Evolutionary conservation across 108 stramenopile species (phyloP), one percentile per base, ranked within the genome.

Genomic region (Poteriospumella lacustris): DNA sequence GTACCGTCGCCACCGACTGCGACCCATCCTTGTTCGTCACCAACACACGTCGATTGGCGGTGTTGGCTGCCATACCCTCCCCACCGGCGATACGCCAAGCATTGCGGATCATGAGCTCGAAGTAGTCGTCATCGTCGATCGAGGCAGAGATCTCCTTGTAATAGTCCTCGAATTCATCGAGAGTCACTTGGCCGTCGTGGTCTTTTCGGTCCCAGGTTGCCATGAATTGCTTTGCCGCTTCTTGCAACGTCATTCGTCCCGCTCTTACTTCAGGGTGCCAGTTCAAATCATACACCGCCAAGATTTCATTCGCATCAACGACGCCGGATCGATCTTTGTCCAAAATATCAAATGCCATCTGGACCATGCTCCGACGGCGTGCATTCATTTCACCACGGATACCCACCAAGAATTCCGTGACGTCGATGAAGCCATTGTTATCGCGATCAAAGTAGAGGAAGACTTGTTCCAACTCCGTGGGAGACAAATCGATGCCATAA

Each of bases 91-190:
- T 44, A 24, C 68, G 38, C 78, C 78, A 78, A 31, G 60, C 78
- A 68, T 80, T 82, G 0, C 79, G 36, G 68, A 87, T 76, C 84
- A 85, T 87, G 15, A 68, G 43, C 62, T 85, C 86, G 39, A 87
- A 87, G 44, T 87, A 80, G 47, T 82, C 81, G 68, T 85, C 84
- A 68, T 38, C 38, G 41, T 87, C 84, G 33, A 87, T 83, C n/a
- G 79, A 77, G 0, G 84, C 84, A 59, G 72, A 60, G 24, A 87
- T 58, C 34, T 80, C 80, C 41, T 79, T 80, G 82, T 85, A 87
- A 76, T 87, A 87, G 38, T 82, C 72, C 24, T 68, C 42, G 59
- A 87, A 87, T 60, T 87, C 84, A 12, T 80, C 81, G 31, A 39
- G 43, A 0, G 83, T 79, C 52, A 87, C 84, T 0, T 44, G 1